Percentiles rank a stretch among this genome's conserved stretches.
Evolutionary conservation across 2,329 filamentous ascomycete genomes (phyloP).

Genomic region (Volutella citrinella): DNA sequence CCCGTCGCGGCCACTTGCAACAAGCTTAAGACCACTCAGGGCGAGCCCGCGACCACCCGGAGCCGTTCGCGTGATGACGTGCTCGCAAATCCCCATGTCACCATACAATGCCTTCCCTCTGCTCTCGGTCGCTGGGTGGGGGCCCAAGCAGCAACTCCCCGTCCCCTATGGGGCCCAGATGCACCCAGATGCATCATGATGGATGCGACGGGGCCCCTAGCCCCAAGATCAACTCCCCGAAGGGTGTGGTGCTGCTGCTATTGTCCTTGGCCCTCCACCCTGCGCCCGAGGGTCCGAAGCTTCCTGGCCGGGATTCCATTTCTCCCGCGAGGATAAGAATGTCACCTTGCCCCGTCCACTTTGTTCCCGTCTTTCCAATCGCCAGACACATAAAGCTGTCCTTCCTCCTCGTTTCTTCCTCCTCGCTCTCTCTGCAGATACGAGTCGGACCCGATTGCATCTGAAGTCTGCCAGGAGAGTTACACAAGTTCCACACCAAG

Average conservation of each 20-base stretch:
- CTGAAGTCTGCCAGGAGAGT: no score
- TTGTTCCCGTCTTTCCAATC: neutral
- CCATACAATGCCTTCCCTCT: constrained; percentile 5
- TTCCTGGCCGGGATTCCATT: neutral
- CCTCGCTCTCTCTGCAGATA: no score
- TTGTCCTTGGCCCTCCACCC: no score
- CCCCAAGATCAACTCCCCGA: neutral
- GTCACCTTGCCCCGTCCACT: neutral
- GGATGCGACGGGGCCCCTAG: no score
- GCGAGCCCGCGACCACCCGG: no score
- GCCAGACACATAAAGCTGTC: no score
- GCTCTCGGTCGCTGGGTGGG: neutral
- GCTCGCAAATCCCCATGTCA: constrained; percentile 20
- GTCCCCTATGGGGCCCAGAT: neutral
- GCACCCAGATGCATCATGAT: no score
- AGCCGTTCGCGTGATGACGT: constrained; percentile 20
- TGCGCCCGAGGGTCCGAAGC: neutral
- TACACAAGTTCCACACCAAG: neutral
- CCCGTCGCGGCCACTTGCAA: no score
- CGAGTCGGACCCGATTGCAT: no score
- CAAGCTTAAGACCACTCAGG: no score
- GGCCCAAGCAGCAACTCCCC: constrained; percentile 4
- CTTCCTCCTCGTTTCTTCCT: no score
- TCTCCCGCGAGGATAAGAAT: neutral
- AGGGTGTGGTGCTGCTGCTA: neutral